A percentile compares a stretch with the other conserved stretches of the same genome.
Evolutionary conservation across 2,329 filamentous ascomycete genomes (phyloP).

Genomic region (Paraconiothyrium brasiliense): DNA sequence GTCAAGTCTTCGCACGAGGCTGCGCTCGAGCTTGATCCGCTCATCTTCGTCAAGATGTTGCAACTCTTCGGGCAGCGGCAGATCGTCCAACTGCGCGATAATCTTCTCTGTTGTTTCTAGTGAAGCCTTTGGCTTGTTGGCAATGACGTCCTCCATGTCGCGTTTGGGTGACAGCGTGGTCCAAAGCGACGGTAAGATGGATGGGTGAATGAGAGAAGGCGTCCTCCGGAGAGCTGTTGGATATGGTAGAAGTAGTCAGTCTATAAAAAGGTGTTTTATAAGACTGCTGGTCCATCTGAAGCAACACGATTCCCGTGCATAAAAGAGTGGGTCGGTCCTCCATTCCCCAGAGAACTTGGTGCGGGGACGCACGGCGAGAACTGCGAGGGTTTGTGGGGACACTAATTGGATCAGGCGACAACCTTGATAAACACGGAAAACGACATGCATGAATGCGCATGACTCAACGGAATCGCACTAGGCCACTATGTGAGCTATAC

Average conservation of each 20-base stretch:
- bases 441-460: background rate
- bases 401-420: background rate
- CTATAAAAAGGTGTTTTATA: background rate
- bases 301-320: background rate
- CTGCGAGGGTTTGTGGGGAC: background rate
- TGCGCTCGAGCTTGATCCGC: conserved; percentile 37
- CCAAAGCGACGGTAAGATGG: no score
- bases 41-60: conserved; percentile 24
- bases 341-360: background rate
- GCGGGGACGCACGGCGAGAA: background rate
- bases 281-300: background rate
- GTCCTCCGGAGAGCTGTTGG: no score
- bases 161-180: no score
- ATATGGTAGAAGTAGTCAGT: no score
- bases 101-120: conserved; percentile 10
- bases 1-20: conserved; percentile 42
- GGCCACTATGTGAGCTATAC: background rate
- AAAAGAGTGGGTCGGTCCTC: background rate
- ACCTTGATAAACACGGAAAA: background rate
- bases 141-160: no score
- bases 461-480: background rate
- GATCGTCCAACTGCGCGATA: no score
- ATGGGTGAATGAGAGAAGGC: no score
- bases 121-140: conserved; percentile 22
- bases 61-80: conserved; percentile 23